Conservation (phyloP, 2,329 filamentous ascomycete species). For the Xylariaceae sp. region DNA sequence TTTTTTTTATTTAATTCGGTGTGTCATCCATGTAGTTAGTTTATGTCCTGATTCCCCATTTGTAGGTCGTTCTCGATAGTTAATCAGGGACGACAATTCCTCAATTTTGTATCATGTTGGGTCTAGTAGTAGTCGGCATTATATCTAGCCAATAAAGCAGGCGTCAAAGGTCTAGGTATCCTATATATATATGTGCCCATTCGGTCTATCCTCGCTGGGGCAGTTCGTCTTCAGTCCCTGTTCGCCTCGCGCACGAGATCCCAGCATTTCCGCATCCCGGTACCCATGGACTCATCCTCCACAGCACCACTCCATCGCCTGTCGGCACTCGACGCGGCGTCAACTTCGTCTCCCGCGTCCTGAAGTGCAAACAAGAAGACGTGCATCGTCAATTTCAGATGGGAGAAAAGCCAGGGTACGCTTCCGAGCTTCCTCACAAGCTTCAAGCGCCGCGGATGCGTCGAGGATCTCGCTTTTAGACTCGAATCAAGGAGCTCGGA, state of each 20-base stretch:
- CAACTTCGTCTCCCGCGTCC: slow-evolving; percentile 6
- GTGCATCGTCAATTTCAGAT: slow-evolving; percentile 52
- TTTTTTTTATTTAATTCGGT: no score
- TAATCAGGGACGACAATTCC: no score
- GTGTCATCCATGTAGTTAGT: no score
- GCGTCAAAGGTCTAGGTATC: not conserved
- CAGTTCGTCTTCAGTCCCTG: slow-evolving; percentile 9
- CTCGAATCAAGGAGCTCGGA: slow-evolving; percentile 24
- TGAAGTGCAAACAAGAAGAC: slow-evolving; percentile 45
- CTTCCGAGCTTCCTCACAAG: slow-evolving; percentile 42
- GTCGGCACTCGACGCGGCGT: slow-evolving; percentile 4
- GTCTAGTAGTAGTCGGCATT: not conserved
- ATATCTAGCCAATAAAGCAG: not conserved
- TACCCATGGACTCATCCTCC: slow-evolving; percentile 51
- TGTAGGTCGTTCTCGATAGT: no score
- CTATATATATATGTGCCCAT: not conserved
- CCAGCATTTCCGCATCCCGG: slow-evolving; percentile 56
- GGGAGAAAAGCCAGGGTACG: slow-evolving; percentile 54
- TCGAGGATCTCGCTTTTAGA: slow-evolving; percentile 3
- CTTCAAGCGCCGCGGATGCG: slow-evolving; percentile 19
- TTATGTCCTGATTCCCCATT: no score
- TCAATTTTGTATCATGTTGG: not conserved
- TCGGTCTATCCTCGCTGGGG: not conserved
- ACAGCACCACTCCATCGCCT: slow-evolving; percentile 37
- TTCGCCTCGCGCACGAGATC: slow-evolving; percentile 34